phyloP scores from a whole-genome alignment of 495 filamentous ascomycete species.

The Aspergillus biplanus region DNA sequence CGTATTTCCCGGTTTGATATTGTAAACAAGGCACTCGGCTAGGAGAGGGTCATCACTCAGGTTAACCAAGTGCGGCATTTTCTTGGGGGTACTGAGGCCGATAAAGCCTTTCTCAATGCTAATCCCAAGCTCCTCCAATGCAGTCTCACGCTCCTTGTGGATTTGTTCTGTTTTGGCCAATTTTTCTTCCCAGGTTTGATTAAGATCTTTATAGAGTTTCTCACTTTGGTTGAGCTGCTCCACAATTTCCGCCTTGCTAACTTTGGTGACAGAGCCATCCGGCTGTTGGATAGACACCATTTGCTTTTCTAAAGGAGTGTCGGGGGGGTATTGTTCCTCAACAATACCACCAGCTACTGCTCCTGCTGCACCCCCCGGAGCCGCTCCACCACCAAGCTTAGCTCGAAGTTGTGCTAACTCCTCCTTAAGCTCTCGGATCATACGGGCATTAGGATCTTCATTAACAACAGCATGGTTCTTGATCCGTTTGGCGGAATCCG shows the following conservation, averaged over 20 bases:
- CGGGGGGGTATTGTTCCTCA: constrained; percentile 86
- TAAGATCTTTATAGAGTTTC: constrained; percentile 94
- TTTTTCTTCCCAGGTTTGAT: constrained; percentile 99
- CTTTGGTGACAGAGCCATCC: constrained; percentile 88
- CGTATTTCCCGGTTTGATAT: constrained; percentile 92
- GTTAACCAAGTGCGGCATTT: constrained; percentile 99
- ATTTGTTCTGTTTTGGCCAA: constrained; percentile 92
- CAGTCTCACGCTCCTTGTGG: constrained; percentile 94
- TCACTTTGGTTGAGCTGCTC: constrained; percentile 95
- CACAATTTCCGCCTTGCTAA: constrained; percentile 97
- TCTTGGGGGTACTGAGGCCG: constrained; percentile 93
- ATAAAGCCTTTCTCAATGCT: constrained; percentile 99
- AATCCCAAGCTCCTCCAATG: constrained; percentile 94
- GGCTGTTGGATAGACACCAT: constrained; percentile 90
- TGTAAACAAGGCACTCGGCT: constrained; percentile 97
- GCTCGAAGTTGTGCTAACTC: constrained; percentile 84
- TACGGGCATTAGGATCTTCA: constrained; percentile 97
- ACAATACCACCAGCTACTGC: constrained; percentile 43
- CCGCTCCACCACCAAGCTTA: constrained; percentile 73
- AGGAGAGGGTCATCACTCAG: constrained; percentile 93
- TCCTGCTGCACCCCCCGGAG: constrained; percentile 43
- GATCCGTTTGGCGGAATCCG: constrained; percentile 97
- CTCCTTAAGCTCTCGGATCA: constrained; percentile 98
- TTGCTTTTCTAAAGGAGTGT: constrained; percentile 91
- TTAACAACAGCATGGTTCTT: constrained; percentile 99